Evolutionary conservation across 1,284 basidiomycete species (phyloP), one percentile per base, ranked within the genome.

Genomic region (Ceraceosorus bombacis): DNA sequence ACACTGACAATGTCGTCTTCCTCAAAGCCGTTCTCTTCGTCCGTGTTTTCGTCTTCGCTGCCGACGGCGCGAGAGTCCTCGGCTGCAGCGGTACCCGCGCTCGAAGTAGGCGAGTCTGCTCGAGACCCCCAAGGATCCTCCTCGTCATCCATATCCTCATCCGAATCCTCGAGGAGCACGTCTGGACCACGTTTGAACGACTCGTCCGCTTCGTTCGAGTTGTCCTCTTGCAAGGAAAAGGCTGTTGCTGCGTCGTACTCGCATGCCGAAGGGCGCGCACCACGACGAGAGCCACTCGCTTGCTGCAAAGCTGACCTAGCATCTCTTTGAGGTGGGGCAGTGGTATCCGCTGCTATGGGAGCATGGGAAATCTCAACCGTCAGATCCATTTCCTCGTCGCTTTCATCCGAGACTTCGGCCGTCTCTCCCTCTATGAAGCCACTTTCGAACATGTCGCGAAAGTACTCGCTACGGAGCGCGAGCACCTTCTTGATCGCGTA

Each of bases 401-500:
- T 71, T n/a, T 67, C 68, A 38, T 73, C 61, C 10, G 68, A 69
- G 41, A 58, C 64, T 36, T 54, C 67, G 53, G 50, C 70, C 13
- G 69, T 67, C 53, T 77, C 76, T 38, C 67, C 71, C 50, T 75
- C 73, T 51, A 65, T 58, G 51, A 75, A 75, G 7, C 72, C 72
- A 49, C 72, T 65, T 15, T 69, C 70, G 49, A 75, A 75, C 72
- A 75, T 77, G 55, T 66, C 68, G 6, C 69, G 61, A 43, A 78
- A 78, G 61, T 79, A 80, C 52, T 79, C 77, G 60, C 73, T 73
- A 1, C 79, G 65, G 6, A 72, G 70, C 6, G 72, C 68, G 5
- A 80, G 69, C 46, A 80, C 74, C 61, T 79, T 79, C 54, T 77
- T 78, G 53, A 77, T 78, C 0, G 79, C 79, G 58, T 77, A 79